Percentiles rank a stretch among this genome's conserved stretches.
Evolutionary conservation across 2,329 filamentous ascomycete species (phyloP).

Genomic region (Elsinoe fawcettii): DNA sequence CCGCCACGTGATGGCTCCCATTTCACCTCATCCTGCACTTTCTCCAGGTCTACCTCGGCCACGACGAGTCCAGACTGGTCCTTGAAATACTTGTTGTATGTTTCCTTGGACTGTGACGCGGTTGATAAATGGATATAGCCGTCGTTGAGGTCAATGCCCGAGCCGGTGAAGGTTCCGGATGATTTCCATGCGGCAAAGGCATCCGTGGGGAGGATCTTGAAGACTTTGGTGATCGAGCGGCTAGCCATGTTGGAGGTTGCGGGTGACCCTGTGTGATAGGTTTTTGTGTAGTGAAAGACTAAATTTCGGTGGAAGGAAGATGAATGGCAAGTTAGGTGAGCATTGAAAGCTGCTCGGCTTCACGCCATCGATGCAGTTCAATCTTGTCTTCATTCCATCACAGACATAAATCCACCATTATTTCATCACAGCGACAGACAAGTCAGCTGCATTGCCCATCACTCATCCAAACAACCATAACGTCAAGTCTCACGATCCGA

Average conservation of each 20-base stretch:
- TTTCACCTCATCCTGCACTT: slow-evolving; percentile 17
- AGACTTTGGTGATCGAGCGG: slow-evolving; percentile 8
- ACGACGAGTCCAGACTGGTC: slow-evolving; percentile 14
- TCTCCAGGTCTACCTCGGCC: slow-evolving; percentile 17
- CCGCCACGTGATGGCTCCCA: slow-evolving; percentile 17
- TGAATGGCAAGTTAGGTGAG: too few species aligned
- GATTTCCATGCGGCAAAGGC: slow-evolving; percentile 15
- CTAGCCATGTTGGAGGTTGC: not conserved
- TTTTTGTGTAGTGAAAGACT: not conserved
- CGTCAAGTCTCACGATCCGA: not conserved
- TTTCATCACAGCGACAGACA: not conserved
- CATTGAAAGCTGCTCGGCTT: too few species aligned
- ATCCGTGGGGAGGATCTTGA: slow-evolving; percentile 18
- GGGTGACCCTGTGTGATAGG: not conserved
- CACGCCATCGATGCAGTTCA: too few species aligned
- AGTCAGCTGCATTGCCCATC: not conserved
- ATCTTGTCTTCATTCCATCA: too few species aligned
- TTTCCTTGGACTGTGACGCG: slow-evolving; percentile 15
- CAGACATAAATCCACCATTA: too few species aligned
- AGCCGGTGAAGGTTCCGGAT: slow-evolving; percentile 16
- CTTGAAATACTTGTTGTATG: slow-evolving; percentile 18
- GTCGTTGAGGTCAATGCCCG: slow-evolving; percentile 18
- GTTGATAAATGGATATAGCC: slow-evolving; percentile 21
- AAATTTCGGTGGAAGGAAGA: too few species aligned
- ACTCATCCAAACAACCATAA: too few species aligned